These are phyloP conservation scores for Apiotrichum domesticum DNA, from an alignment of 1,284 basidiomycete species.

Conservation along the genomic window DNA sequence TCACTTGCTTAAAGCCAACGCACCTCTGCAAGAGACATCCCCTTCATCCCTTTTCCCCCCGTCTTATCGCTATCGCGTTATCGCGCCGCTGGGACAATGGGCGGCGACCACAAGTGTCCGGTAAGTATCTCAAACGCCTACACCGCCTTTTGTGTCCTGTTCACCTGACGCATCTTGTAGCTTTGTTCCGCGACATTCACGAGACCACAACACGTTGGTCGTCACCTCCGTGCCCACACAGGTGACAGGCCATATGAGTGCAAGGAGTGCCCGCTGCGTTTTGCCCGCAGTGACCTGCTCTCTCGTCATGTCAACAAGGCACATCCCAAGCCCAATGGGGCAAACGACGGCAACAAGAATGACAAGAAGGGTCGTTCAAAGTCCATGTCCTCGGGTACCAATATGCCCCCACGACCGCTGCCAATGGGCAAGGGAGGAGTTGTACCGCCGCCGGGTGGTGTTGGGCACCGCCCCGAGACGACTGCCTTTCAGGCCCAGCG, in stretches of 20 bases:
- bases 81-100: constrained; percentile 4
- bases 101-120: constrained; percentile 24
- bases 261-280: constrained; percentile 79
- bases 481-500: constrained; percentile 30
- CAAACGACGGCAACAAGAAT: constrained; percentile 42
- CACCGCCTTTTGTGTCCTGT: too few relatives aligned
- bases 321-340: constrained; percentile 59
- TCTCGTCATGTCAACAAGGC: constrained; percentile 86
- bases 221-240: constrained; percentile 87
- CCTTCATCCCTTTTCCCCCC: not conserved
- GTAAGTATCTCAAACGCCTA: constrained; percentile 5
- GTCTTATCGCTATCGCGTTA: not conserved
- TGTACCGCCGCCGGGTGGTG: not conserved
- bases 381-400: constrained; percentile 16
- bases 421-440: not conserved
- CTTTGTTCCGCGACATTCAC: constrained; percentile 81
- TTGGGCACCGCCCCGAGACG: constrained; percentile 6
- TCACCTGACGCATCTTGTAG: constrained; percentile 18
- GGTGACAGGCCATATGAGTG: constrained; percentile 87
- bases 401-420: constrained; percentile 30
- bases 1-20: too few relatives aligned
- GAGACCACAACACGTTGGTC: constrained; percentile 78
- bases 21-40: not conserved
- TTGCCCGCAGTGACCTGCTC: constrained; percentile 78
- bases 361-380: constrained; percentile 34